Evolutionary conservation across 2,329 filamentous ascomycete species (phyloP), one percentile per base, ranked within the genome.

Genomic region (Dryadomyces quercus-mongolicae): DNA sequence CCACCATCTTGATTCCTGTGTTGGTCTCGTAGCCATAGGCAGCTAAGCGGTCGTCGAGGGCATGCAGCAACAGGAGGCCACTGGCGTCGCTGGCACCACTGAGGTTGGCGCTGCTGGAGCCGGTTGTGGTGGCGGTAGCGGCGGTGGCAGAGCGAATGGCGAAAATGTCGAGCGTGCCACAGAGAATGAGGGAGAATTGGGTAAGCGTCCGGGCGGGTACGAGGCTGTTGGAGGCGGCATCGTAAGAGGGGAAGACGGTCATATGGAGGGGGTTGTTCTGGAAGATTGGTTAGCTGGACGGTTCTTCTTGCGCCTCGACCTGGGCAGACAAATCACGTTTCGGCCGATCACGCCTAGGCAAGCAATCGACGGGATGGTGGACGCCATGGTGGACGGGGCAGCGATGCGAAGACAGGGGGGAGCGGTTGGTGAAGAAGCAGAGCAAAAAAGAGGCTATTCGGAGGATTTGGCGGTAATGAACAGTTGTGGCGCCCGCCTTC

Each of bases 21-120:
- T 95, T 97, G 55, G 93, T 96, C 69, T 97, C 81, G 82, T 88
- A 96, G 63, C 93, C 93, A 72, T 97, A 98, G 61, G 90, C 86
- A 40, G 91, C 90, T 49, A 97, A 78, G 25, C 91, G 81, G 71
- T 98, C 92, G 72, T 97, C 93, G 56, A 97, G 78, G 56, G 91
- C 90, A 71, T 97, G 92, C 51, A 98, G 78, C 13, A 97, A 80
- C 34, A 93, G 92, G 60, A 93, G 85, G 49, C 57, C 59, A 16
- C 55, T 47, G 16, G 59, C 54, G 16, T 60, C 58, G 49, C 56
- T 59, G 67, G 97, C 92, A 62, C 93, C 90, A 51, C 88, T 86
- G 46, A 81, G 69, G 9, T 74, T 73, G 25, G 70, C 68, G 47
- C 68, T 69, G 40, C 46, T 54, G 31, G 51, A 18, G 42, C 50